Conservation (phyloP, 371 early-diverging fungal species). For the Mucor sp. region DNA sequence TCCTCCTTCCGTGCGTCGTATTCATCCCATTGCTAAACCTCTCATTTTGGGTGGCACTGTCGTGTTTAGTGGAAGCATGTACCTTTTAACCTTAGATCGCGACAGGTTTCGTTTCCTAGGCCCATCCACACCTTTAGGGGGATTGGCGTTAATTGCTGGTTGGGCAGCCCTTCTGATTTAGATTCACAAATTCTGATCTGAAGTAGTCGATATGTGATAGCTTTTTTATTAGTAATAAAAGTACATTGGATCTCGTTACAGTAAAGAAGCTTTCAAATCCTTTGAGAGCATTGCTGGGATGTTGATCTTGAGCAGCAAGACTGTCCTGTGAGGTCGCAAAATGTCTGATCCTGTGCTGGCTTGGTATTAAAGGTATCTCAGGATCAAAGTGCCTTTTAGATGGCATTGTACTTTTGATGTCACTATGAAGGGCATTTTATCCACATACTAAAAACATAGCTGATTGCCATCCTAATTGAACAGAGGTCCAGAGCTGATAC, state of each 20-base stretch:
- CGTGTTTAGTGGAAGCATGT: conserved; percentile 72
- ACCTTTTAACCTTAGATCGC: conserved; percentile 53
- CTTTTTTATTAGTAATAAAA: neutral
- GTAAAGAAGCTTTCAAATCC: conserved; percentile 12
- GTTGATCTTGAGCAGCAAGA: neutral
- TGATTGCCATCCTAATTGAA: too few species aligned
- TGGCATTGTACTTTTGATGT: too few species aligned
- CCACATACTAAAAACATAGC: too few species aligned
- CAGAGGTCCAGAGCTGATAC: too few species aligned
- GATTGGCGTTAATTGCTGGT: conserved; percentile 72
- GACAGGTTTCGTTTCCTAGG: conserved; percentile 56
- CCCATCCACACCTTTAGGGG: conserved; percentile 79
- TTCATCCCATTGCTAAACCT: conserved; percentile 47
- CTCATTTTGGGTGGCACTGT: conserved; percentile 64
- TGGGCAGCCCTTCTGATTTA: conserved; percentile 70
- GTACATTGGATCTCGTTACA: too few species aligned
- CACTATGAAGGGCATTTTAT: too few species aligned
- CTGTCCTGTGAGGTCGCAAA: neutral
- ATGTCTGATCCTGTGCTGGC: neutral
- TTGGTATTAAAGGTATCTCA: neutral
- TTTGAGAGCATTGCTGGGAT: neutral
- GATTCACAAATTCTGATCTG: neutral
- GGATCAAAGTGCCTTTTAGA: neutral
- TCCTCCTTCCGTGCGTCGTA: conserved; percentile 41
- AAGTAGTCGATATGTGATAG: neutral